Conservation (phyloP, 768 basidiomycete species). For the Steccherinum ochraceum region DNA sequence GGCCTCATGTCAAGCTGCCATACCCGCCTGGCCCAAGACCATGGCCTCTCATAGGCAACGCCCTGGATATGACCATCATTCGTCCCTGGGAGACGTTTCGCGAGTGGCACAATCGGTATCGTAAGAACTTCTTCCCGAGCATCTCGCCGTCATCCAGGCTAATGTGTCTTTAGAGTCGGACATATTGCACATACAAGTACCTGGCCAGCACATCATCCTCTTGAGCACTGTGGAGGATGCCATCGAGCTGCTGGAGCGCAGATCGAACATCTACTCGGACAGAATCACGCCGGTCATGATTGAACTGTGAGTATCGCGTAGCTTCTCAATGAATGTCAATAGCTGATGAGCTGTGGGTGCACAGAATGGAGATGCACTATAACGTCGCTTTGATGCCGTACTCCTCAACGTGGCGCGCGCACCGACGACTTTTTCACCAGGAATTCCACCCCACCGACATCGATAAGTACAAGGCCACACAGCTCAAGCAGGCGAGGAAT, state of each 20-base stretch:
- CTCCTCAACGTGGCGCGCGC: slow-evolving; percentile 1
- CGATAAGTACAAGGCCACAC: not conserved
- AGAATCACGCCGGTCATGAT: slow-evolving; percentile 37
- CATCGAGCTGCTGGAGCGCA: slow-evolving; percentile 39
- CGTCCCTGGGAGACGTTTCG: too few species aligned
- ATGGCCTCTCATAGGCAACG: too few species aligned
- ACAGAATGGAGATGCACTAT: not conserved
- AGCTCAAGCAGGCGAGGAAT: not conserved
- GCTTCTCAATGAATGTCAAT: not conserved
- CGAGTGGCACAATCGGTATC: too few species aligned
- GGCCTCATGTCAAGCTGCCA: too few species aligned
- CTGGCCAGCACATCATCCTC: slow-evolving; percentile 41
- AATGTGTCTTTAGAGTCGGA: slow-evolving; percentile 20
- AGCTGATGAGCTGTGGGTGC: not conserved
- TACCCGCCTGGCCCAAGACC: too few species aligned
- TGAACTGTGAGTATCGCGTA: not conserved
- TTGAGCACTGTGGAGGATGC: slow-evolving; percentile 37
- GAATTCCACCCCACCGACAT: slow-evolving; percentile 2
- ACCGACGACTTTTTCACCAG: slow-evolving; percentile 5
- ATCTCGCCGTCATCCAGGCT: too few species aligned
- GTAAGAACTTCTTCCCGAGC: too few species aligned
- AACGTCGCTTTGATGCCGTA: slow-evolving; percentile 7
- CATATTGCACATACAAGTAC: slow-evolving; percentile 35
- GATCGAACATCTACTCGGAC: slow-evolving; percentile 39
- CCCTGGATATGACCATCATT: too few species aligned